Conservation (phyloP, 2,329 filamentous ascomycete species). For the Cyphellophora europaea region DNA sequence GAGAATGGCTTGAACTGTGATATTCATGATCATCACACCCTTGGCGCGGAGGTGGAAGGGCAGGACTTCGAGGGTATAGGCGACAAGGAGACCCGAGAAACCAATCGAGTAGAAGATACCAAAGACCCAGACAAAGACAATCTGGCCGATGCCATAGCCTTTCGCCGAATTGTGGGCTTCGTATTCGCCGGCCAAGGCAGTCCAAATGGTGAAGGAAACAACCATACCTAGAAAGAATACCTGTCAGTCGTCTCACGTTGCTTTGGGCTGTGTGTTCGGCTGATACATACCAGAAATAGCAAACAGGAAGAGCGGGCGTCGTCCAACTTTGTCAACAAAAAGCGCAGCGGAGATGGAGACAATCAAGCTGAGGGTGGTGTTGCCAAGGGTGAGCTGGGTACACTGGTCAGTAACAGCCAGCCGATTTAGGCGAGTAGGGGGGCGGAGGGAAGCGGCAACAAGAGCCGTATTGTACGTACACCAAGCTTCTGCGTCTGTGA, state of each 20-base stretch:
- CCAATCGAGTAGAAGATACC: slow-evolving; percentile 28
- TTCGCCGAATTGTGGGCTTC: slow-evolving; percentile 14
- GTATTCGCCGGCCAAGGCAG: slow-evolving; percentile 28
- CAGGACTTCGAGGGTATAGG: slow-evolving; percentile 38
- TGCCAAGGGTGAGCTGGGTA: slow-evolving; percentile 41
- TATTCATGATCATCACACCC: slow-evolving; percentile 22
- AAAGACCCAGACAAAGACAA: slow-evolving; percentile 34
- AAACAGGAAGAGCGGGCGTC: slow-evolving; percentile 47
- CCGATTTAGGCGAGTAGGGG: not conserved
- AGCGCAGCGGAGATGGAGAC: slow-evolving; percentile 48
- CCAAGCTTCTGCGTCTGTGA: not conserved
- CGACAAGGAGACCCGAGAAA: slow-evolving; percentile 22
- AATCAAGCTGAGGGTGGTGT: slow-evolving; percentile 51
- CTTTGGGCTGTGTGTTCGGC: not conserved
- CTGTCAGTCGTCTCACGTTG: slow-evolving; percentile 1
- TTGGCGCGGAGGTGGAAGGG: slow-evolving; percentile 41
- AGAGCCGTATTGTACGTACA: too few relatives aligned
- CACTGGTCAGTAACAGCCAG: slow-evolving; percentile 1
- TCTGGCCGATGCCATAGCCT: slow-evolving; percentile 24
- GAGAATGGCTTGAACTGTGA: slow-evolving; percentile 11
- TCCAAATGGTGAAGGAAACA: slow-evolving; percentile 32
- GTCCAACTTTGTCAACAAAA: slow-evolving; percentile 46
- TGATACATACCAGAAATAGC: slow-evolving; percentile 25
- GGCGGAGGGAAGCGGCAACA: too few relatives aligned
- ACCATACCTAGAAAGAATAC: slow-evolving; percentile 28